phyloP scores from a whole-genome alignment of 768 basidiomycete genomes.

The Leccinum obscurum region DNA sequence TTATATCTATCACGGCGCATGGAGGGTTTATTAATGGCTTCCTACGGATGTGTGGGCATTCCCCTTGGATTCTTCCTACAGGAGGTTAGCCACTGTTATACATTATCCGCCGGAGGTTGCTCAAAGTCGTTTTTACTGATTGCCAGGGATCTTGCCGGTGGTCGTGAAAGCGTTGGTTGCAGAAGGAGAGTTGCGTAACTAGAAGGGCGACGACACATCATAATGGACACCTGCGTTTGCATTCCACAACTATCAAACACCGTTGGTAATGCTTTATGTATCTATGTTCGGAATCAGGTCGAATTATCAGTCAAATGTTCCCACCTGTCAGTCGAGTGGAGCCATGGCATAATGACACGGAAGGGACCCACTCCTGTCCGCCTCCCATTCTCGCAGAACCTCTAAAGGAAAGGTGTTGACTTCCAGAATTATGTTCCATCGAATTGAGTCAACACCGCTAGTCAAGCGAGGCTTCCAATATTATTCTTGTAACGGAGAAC shows the following conservation, averaged over 20 bases:
- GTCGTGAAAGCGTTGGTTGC: slow-evolving; percentile 19
- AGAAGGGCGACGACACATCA: background rate
- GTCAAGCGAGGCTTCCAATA: background rate
- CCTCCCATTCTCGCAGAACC: background rate
- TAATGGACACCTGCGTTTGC: background rate
- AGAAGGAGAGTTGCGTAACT: slow-evolving; percentile 2
- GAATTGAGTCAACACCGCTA: background rate
- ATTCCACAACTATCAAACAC: background rate
- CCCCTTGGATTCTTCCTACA: slow-evolving; percentile 49
- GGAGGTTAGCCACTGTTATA: slow-evolving; percentile 52
- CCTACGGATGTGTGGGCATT: slow-evolving; percentile 45
- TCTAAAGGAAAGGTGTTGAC: slow-evolving; percentile 11
- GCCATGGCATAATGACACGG: background rate
- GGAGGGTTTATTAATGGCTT: slow-evolving; percentile 62
- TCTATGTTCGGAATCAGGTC: background rate
- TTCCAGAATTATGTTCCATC: slow-evolving; percentile 4
- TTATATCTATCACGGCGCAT: slow-evolving; percentile 67
- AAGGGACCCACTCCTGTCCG: background rate
- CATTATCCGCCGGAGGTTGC: too few relatives aligned
- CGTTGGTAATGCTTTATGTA: too few relatives aligned
- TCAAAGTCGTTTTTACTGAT: background rate
- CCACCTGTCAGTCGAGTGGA: background rate
- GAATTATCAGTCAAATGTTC: background rate
- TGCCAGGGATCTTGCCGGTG: slow-evolving; percentile 28
- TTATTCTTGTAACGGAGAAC: background rate